phyloP scores from a whole-genome alignment of 495 filamentous ascomycete species.

The Geopyxis carbonaria region DNA sequence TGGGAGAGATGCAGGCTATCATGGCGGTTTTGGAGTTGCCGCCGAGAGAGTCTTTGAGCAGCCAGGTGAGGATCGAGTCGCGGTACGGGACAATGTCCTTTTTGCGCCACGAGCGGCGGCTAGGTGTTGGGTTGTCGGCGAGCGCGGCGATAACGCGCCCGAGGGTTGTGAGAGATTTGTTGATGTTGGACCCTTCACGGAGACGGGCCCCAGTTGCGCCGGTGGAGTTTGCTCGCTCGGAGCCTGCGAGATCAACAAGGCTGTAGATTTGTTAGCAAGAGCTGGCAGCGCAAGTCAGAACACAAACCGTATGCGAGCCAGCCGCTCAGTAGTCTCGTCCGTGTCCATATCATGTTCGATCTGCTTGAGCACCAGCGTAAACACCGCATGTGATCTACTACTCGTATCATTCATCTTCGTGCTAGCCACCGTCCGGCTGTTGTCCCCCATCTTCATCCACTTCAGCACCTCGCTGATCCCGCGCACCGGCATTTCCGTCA shows the following conservation, averaged over 20 bases:
- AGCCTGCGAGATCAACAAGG: conserved; percentile 87
- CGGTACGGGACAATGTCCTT: conserved; percentile 79
- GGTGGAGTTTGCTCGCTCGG: conserved; percentile 85
- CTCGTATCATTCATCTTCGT: conserved; percentile 99
- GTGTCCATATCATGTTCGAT: conserved; percentile 88
- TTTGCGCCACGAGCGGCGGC: conserved; percentile 28
- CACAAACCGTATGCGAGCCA: conserved; percentile 58
- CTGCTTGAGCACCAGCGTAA: conserved; percentile 93
- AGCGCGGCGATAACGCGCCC: conserved; percentile 94
- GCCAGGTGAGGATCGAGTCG: conserved; percentile 93
- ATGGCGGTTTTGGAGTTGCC: conserved; percentile 97
- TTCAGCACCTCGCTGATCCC: conserved; percentile 69
- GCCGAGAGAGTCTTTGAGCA: conserved; percentile 85
- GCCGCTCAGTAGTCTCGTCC: conserved; percentile 88
- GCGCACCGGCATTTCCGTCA: conserved; percentile 80
- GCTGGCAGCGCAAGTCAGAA: conserved; percentile 1
- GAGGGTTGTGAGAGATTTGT: conserved; percentile 91
- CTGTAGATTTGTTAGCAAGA: conserved; percentile 6
- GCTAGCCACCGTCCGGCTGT: conserved; percentile 74
- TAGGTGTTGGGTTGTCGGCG: conserved; percentile 42
- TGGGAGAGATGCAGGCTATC: conserved; percentile 92
- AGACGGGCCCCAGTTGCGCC: conserved; percentile 83
- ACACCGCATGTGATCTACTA: conserved; percentile 85
- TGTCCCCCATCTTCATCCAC: conserved; percentile 79
- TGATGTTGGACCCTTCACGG: conserved; percentile 92